Conservation (phyloP, 2,329 filamentous ascomycete genomes). For the Coniochaeta sp. region DNA sequence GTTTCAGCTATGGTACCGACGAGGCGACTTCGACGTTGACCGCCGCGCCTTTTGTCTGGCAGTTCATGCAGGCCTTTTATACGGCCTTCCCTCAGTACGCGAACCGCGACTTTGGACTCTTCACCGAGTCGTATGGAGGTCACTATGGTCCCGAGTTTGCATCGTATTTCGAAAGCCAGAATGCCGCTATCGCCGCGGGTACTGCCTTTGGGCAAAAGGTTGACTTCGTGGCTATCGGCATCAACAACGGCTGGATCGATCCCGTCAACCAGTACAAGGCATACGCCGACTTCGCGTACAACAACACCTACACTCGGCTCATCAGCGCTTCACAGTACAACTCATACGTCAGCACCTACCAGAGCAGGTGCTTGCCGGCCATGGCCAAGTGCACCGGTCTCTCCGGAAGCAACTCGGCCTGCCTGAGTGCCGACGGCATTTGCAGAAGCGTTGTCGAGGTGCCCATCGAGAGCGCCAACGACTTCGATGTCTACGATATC, state of each 20-base stretch:
- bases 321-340: conserved; percentile 9
- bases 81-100: conserved; percentile 56
- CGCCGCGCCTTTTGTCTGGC: conserved; percentile 46
- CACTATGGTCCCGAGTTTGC: conserved; percentile 51
- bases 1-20: conserved; percentile 28
- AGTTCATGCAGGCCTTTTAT: conserved; percentile 53
- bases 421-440: conserved; percentile 15
- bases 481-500: conserved; percentile 42
- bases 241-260: conserved; percentile 53
- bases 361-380: conserved; percentile 16
- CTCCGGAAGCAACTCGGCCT: conserved; percentile 22
- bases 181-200: conserved; percentile 39
- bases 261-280: conserved; percentile 32
- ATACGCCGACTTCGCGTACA: conserved; percentile 35
- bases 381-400: conserved; percentile 11
- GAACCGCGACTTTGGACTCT: conserved; percentile 48
- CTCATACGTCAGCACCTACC: conserved; percentile 9
- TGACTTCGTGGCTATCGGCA: conserved; percentile 43
- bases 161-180: conserved; percentile 49
- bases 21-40: conserved; percentile 32
- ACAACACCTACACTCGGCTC: conserved; percentile 28
- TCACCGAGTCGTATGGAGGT: conserved; percentile 44
- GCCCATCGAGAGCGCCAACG: conserved; percentile 12
- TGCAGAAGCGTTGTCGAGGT: conserved; percentile 21
- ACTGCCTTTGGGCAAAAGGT: conserved; percentile 33